Base-by-base conservation (phyloP, 345 rosid genomes). In the Eucalyptus sp. region DNA sequence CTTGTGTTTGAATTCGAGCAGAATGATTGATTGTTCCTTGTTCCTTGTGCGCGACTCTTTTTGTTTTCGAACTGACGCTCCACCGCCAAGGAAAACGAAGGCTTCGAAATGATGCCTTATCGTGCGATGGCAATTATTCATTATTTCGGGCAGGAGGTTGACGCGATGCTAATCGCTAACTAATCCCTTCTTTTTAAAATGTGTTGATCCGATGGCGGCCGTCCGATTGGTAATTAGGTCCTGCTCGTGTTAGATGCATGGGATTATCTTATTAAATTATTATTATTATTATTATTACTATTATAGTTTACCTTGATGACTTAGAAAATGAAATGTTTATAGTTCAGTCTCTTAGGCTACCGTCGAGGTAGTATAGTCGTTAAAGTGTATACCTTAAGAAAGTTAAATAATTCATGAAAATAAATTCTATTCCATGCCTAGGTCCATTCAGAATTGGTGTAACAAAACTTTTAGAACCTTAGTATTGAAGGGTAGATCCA, bases 51-150 rank as follows among this genome's bases (percentile, higher is more conserved):
- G 18, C 46, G 10, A 18, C 13, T 17, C 13, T 17, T 9, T 37
- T 0, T 76, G 68, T 60, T 87, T 91, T 92, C 86, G 92, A 92
- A 89, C 83, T 83, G 92, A 91, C 94, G 93, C 91, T 93, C 94
- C 93, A 91, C 79, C 93, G 50, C 84, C 24, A 76, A 29, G 90
- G 90, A 91, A 89, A 90, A 87, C 43, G 92, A 91, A 88, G 86
- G 46, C 71, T 56, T 89, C 87, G 92, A 93, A 89, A 88, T 89
- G 91, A 91, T 91, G 90, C 76, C 86, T 88, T 86, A 91, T 90
- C 91, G 54, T 89, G 91, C 86, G 88, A 90, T 62, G 58, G 86
- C 58, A 83, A 90, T 66, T 44, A 50, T 44, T 76, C 9, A 56
- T 44, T 46, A 84, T 76, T 41, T 49, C 29, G 48, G 84, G 84